These are phyloP conservation scores for Combretum micranthum DNA, from an alignment of 345 rosid genomes.

Conservation along the genomic window DNA sequence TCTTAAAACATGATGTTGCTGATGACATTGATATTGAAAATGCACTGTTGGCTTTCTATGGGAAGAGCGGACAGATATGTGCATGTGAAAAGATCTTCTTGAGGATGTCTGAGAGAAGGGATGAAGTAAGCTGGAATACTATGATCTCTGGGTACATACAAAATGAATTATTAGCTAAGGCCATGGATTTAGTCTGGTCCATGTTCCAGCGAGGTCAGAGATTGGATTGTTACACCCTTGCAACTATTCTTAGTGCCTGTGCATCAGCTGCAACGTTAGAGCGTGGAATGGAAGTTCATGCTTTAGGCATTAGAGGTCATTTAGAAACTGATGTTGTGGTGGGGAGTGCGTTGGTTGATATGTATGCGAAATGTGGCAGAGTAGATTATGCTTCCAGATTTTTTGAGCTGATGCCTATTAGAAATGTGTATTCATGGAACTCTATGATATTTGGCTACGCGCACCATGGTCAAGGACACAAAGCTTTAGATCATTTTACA, in stretches of 20 bases:
- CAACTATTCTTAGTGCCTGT: slow-evolving; percentile 93
- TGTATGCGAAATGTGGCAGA: slow-evolving; percentile 97
- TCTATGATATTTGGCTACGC: slow-evolving; percentile 89
- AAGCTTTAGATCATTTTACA: slow-evolving; percentile 57
- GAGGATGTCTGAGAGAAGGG: slow-evolving; percentile 71
- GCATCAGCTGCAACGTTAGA: slow-evolving; percentile 87
- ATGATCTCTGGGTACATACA: slow-evolving; percentile 90
- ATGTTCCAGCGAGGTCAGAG: slow-evolving; percentile 71
- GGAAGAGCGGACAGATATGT: slow-evolving; percentile 71
- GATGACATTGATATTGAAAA: slow-evolving; percentile 60
- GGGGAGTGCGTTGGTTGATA: slow-evolving; percentile 88
- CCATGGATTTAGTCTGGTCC: slow-evolving; percentile 72
- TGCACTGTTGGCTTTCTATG: slow-evolving; percentile 80
- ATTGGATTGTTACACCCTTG: slow-evolving; percentile 73
- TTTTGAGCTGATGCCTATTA: slow-evolving; percentile 57
- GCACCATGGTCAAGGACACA: slow-evolving; percentile 74
- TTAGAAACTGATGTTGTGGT: slow-evolving; percentile 80
- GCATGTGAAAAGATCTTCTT: slow-evolving; percentile 72
- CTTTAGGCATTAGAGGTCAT: slow-evolving; percentile 65
- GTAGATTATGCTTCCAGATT: slow-evolving; percentile 77
- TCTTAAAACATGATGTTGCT: slow-evolving; percentile 38
- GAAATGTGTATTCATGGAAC: slow-evolving; percentile 91
- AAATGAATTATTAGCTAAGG: slow-evolving; percentile 60
- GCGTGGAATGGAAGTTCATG: slow-evolving; percentile 93
- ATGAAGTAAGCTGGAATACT: slow-evolving; percentile 79